Base-by-base conservation (phyloP, 441 rosid genomes). In the Pelargonium citronellum region DNA sequence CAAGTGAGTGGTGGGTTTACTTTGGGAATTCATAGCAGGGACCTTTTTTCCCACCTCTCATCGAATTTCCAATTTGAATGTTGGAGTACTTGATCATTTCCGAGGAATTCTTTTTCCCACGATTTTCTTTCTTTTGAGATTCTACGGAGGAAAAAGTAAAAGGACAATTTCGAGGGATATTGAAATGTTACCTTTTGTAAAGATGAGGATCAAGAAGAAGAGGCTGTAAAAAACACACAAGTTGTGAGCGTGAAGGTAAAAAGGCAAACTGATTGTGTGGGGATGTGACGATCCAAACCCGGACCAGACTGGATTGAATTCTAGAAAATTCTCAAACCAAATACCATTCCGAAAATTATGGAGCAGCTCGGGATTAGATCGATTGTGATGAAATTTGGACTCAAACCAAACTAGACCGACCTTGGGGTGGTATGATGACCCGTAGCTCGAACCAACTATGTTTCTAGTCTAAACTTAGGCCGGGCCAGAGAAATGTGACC, bases 231-330 rank as follows among this genome's bases (percentile, higher is more conserved):
- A 60, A 69, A 68, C 24, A 39, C 69, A 72, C 55, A 67, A 65
- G 71, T 20, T 37, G 73, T 64, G 44, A 81, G 90, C 85, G 79
- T 82, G 81, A 75, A 37, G 8, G 82, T 73, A 44, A 71, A 86
- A 84, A 74, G 79, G 77, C 30, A 63, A 37, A 72, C 81, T 78
- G 84, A 75, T 76, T 80, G 63, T 37, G 8, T 0, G 41, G 8
- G 5, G 41, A 0, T 68, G 58, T 67, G 53, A 10, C 41, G 41
- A 8, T 37, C 41, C 41, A 6, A 37, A 37, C 41, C 41, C 41
- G 8, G 8, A 37, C 8, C 41, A 37, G 41, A 37, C 8, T 5
- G 41, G 41, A 37, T 1, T 37, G 41, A 30, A 37, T 0, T 37
- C 39, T 34, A 37, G 41, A 37, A 37, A 37, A 37, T 0, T 37